Evolutionary conservation across 495 filamentous ascomycete genomes (phyloP).

Genomic region (Penicillium paxilli): DNA sequence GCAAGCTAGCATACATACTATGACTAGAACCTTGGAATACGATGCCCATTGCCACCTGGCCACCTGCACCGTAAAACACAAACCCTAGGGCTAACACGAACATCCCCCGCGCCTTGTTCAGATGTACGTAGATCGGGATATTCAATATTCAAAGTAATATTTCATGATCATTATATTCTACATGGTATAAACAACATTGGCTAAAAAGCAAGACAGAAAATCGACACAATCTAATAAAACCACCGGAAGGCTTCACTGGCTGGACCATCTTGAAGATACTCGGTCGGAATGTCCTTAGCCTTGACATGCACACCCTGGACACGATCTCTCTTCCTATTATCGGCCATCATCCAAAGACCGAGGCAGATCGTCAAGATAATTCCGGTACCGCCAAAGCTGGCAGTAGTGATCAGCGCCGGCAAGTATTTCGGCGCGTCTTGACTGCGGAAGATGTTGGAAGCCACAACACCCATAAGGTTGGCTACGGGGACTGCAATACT

Average conservation of each 20-base stretch:
- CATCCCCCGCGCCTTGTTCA: no score
- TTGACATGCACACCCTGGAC: constrained; percentile 59
- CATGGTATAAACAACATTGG: neutral
- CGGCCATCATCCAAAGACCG: constrained; percentile 68
- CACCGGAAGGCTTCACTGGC: constrained; percentile 65
- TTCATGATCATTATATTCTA: neutral
- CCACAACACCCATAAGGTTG: constrained; percentile 79
- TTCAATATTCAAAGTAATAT: no score
- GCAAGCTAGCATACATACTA: no score
- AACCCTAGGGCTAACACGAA: no score
- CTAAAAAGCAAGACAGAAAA: neutral
- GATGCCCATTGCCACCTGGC: no score
- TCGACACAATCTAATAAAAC: constrained; percentile 48
- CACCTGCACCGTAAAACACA: no score
- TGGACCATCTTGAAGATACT: constrained; percentile 67
- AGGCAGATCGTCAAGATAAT: constrained; percentile 55
- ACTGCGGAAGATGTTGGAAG: constrained; percentile 70
- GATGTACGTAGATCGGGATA: no score
- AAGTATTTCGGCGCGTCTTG: constrained; percentile 73
- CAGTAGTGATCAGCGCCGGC: constrained; percentile 71
- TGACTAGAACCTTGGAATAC: no score
- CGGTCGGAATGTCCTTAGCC: constrained; percentile 68
- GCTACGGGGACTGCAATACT: constrained; percentile 74
- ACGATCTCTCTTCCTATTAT: constrained; percentile 65
- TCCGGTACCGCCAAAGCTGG: constrained; percentile 68